phyloP scores from a whole-genome alignment of 768 basidiomycete species.

The Leccinellum rugosiceps region DNA sequence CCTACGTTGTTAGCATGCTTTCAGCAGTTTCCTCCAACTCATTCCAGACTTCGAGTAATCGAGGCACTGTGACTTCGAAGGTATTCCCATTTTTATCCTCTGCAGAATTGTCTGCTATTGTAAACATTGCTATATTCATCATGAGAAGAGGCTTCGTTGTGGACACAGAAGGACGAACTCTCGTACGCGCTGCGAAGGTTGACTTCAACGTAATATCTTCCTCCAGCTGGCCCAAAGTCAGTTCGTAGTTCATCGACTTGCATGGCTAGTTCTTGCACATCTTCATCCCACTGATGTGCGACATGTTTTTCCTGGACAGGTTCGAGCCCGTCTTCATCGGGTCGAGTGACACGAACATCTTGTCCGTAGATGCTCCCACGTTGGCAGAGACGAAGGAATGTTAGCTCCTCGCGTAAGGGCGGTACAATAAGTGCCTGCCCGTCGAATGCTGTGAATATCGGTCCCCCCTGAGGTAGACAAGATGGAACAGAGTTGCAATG shows the following conservation, averaged over 20 bases:
- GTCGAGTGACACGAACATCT: slow-evolving; percentile 31
- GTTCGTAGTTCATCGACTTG: slow-evolving; percentile 25
- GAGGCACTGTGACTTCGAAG: slow-evolving; percentile 49
- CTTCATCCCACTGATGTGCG: slow-evolving; percentile 38
- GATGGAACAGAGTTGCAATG: slow-evolving; percentile 42
- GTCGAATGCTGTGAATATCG: slow-evolving; percentile 24
- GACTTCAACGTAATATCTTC: slow-evolving; percentile 41
- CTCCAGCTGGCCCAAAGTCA: slow-evolving; percentile 44
- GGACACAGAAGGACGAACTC: slow-evolving; percentile 37
- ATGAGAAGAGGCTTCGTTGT: slow-evolving; percentile 11
- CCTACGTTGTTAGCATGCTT: slow-evolving; percentile 61
- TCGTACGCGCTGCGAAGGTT: slow-evolving; percentile 55
- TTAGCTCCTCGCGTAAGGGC: slow-evolving; percentile 29
- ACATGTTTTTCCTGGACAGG: background rate
- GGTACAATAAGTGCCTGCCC: slow-evolving; percentile 33
- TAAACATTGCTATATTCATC: slow-evolving; percentile 39
- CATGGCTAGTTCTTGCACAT: slow-evolving; percentile 37
- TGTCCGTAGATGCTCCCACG: slow-evolving; percentile 45
- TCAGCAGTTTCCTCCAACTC: slow-evolving; percentile 45
- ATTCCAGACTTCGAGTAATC: slow-evolving; percentile 56
- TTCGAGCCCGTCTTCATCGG: slow-evolving; percentile 12
- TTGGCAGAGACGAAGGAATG: slow-evolving; percentile 47
- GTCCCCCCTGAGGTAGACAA: slow-evolving; percentile 33
- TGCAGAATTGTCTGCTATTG: slow-evolving; percentile 22
- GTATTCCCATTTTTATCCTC: slow-evolving; percentile 36